phyloP scores from a whole-genome alignment of 352 stramenopile species.

The Thalassiosira allenii region DNA sequence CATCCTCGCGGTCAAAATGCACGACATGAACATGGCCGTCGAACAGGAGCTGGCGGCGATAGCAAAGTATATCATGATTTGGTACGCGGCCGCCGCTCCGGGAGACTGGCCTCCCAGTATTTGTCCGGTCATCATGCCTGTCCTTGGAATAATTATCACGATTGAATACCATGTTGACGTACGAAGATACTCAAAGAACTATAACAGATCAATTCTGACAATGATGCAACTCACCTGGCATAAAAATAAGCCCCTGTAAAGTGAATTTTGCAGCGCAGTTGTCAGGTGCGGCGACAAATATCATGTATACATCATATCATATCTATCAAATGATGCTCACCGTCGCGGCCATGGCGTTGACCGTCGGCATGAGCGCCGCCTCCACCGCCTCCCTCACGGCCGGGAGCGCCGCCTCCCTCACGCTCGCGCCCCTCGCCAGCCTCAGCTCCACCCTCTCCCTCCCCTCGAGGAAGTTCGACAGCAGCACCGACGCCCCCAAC shows the following conservation, averaged over 20 bases:
- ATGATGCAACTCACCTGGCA: constrained; percentile 41
- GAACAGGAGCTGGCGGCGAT: constrained; percentile 56
- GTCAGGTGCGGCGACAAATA: no score
- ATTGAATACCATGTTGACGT: no score
- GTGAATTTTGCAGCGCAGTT: background rate
- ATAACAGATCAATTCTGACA: no score
- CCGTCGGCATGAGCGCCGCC: constrained; percentile 67
- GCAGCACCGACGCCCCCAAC: constrained; percentile 43
- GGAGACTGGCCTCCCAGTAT: constrained; percentile 73
- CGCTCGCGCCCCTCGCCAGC: constrained; percentile 63
- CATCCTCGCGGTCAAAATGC: constrained; percentile 29
- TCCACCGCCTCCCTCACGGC: constrained; percentile 59
- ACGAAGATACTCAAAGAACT: no score
- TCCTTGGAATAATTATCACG: constrained; percentile 21
- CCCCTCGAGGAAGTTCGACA: constrained; percentile 44
- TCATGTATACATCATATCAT: no score
- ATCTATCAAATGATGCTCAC: constrained; percentile 32
- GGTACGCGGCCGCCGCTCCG: constrained; percentile 66
- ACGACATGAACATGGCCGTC: constrained; percentile 27
- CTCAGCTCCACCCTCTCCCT: constrained; percentile 62
- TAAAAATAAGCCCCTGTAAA: constrained; percentile 38
- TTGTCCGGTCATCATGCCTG: constrained; percentile 85
- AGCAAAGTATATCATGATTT: constrained; percentile 82
- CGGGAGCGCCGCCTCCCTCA: constrained; percentile 53
- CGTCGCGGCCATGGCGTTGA: constrained; percentile 79